phyloP scores from a whole-genome alignment of 2,329 filamentous ascomycete genomes.

The Zymoseptoria crescenta region DNA sequence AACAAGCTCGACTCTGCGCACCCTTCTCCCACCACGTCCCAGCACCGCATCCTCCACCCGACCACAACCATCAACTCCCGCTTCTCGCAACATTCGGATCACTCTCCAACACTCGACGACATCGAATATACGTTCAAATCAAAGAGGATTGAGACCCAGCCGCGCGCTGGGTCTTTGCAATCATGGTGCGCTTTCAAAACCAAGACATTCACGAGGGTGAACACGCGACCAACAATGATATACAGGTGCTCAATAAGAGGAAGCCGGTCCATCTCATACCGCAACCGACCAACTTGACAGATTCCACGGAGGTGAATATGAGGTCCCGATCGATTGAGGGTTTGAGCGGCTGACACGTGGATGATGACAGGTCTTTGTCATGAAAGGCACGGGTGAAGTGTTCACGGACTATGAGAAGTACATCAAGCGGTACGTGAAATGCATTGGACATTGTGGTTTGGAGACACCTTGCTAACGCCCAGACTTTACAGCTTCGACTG shows the following conservation, averaged over 20 bases:
- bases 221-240: conserved; percentile 14
- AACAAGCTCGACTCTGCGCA: conserved; percentile 1
- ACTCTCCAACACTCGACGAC: background rate
- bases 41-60: background rate
- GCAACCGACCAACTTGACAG: conserved; percentile 64
- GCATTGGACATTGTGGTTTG: background rate
- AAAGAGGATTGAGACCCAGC: conserved; percentile 11
- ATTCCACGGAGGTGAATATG: conserved; percentile 67
- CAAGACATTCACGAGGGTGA: background rate
- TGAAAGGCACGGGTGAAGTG: conserved; percentile 80
- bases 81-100: conserved; percentile 30
- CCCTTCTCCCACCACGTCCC: background rate
- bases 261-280: conserved; percentile 84
- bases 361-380: conserved; percentile 73
- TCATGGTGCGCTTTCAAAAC: conserved; percentile 16
- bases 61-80: conserved; percentile 61
- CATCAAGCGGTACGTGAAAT: conserved; percentile 59
- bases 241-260: conserved; percentile 86
- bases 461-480: conserved; percentile 6
- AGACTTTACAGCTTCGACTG: conserved; percentile 66
- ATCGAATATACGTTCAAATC: background rate
- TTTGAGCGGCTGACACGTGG: conserved; percentile 21
- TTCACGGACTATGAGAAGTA: conserved; percentile 87
- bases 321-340: conserved; percentile 4
- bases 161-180: conserved; percentile 16